Conservation (phyloP, 23 red algal genomes). For the Chondrus crispus region DNA sequence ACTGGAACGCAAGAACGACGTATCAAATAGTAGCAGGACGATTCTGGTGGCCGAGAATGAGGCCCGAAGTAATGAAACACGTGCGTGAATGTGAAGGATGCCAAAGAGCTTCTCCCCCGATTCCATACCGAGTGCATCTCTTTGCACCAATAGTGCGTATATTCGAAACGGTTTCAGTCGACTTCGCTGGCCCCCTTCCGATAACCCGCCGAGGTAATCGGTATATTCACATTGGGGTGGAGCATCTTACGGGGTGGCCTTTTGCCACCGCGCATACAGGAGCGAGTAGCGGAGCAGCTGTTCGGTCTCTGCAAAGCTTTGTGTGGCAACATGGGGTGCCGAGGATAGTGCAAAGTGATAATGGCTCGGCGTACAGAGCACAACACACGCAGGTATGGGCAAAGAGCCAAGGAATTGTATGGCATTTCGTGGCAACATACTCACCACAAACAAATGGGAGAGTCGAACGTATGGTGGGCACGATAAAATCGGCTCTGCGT, state of each 20-base stretch:
- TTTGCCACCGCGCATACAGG: too few relatives aligned
- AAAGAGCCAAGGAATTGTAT: neutral
- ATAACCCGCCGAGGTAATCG: neutral
- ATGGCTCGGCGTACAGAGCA: too few relatives aligned
- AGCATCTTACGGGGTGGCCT: constrained; percentile 15
- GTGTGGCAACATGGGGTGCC: too few relatives aligned
- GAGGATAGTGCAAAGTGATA: too few relatives aligned
- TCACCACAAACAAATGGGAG: neutral
- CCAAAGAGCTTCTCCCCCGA: neutral
- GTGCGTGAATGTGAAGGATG: neutral
- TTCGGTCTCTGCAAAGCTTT: too few relatives aligned
- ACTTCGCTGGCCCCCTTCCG: neutral
- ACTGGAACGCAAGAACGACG: neutral
- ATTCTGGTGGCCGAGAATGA: neutral
- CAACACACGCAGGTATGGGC: too few relatives aligned
- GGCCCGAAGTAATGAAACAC: neutral
- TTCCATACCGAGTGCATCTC: neutral
- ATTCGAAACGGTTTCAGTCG: neutral
- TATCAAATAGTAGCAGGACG: neutral
- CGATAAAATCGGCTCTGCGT: neutral
- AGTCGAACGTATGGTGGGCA: neutral
- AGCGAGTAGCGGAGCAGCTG: too few relatives aligned
- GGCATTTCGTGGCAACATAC: neutral
- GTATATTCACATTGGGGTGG: neutral
- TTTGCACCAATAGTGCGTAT: neutral